phyloP scores from a whole-genome alignment of 345 rosid genomes.

The Gossypium australe region DNA sequence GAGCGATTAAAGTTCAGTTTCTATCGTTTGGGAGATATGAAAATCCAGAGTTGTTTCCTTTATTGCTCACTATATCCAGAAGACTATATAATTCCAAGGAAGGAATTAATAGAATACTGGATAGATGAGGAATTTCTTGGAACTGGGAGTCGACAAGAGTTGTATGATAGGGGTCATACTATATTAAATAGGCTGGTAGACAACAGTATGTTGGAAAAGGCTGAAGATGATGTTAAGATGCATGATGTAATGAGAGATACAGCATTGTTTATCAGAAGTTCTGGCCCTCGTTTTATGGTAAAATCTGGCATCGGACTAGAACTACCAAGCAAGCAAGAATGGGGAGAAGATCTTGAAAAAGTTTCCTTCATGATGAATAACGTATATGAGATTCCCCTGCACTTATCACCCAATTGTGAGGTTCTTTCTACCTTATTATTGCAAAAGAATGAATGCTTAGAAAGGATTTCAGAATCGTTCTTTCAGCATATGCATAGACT shows the following conservation, averaged over 20 bases:
- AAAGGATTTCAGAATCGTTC: not conserved
- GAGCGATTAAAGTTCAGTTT: constrained; percentile 6
- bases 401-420: not conserved
- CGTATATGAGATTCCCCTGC: not conserved
- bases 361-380: not conserved
- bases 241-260: constrained; percentile 21
- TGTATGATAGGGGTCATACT: not conserved
- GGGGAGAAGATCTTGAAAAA: constrained; percentile 14
- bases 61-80: no score
- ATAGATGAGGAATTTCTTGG: no score
- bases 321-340: constrained; percentile 8
- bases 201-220: constrained; percentile 4
- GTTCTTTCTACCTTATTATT: constrained; percentile 7
- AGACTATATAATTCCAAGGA: no score
- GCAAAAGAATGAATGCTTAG: not conserved
- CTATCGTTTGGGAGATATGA: not conserved
- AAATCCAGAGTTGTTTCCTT: no score
- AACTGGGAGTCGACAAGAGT: no score
- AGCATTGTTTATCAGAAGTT: constrained; percentile 13
- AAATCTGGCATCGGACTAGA: constrained; percentile 14
- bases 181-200: constrained; percentile 17
- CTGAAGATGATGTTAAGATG: not conserved
- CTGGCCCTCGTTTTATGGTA: constrained; percentile 3
- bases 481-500: constrained; percentile 11
- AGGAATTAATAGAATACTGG: no score